These are phyloP conservation scores for Metschnikowia similis DNA, from an alignment of 805 yeast species.

Conservation along the genomic window DNA sequence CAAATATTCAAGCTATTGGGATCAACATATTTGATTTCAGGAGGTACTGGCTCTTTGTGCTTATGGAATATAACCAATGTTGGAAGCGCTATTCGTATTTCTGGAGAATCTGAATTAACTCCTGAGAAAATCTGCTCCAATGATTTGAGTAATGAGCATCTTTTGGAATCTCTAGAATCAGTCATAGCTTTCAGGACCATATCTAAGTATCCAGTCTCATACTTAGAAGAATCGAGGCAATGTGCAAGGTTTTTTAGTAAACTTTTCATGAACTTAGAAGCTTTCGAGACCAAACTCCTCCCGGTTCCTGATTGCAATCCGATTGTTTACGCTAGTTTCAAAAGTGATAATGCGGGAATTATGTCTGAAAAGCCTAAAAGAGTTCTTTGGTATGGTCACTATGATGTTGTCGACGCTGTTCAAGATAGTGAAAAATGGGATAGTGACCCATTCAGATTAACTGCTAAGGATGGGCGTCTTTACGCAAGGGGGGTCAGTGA, in stretches of 20 bases:
- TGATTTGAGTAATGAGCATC: slow-evolving; percentile 49
- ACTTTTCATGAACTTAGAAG: slow-evolving; percentile 65
- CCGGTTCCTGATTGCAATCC: slow-evolving; percentile 83
- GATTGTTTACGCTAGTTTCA: slow-evolving; percentile 71
- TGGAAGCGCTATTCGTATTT: slow-evolving; percentile 13
- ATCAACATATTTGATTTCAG: slow-evolving; percentile 52
- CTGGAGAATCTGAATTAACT: neutral
- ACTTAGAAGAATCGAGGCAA: slow-evolving; percentile 73
- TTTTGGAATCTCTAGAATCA: slow-evolving; percentile 58
- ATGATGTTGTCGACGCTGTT: slow-evolving; percentile 85
- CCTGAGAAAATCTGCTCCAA: neutral
- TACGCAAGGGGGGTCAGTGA: slow-evolving; percentile 93
- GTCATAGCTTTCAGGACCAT: slow-evolving; percentile 73
- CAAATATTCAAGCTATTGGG: slow-evolving; percentile 40
- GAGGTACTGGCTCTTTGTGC: slow-evolving; percentile 68
- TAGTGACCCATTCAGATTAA: slow-evolving; percentile 71
- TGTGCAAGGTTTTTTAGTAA: slow-evolving; percentile 75
- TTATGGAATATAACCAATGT: slow-evolving; percentile 58
- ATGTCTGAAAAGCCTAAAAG: slow-evolving; percentile 24
- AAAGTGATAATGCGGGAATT: slow-evolving; percentile 7
- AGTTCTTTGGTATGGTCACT: slow-evolving; percentile 90
- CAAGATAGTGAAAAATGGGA: slow-evolving; percentile 56
- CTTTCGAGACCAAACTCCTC: slow-evolving; percentile 57
- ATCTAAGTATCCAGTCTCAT: slow-evolving; percentile 63
- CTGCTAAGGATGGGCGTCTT: slow-evolving; percentile 77